Evolutionary conservation across 495 filamentous ascomycete species (phyloP).

Genomic region (Rhypophila decipiens): DNA sequence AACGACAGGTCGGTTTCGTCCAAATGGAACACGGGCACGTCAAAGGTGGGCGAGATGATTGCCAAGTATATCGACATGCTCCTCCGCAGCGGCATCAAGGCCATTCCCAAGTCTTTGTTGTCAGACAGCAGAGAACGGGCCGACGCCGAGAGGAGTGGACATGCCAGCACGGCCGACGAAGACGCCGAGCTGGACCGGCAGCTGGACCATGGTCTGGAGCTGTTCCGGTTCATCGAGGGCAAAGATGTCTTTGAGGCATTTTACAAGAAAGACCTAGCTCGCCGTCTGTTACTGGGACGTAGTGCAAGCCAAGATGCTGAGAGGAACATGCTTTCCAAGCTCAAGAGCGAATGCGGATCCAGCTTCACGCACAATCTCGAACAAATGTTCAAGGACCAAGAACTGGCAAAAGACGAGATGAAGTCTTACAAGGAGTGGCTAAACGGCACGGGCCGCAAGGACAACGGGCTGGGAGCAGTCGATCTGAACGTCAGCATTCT

Average conservation of each 20-base stretch:
- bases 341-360: conserved; percentile 90
- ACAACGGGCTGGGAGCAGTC: conserved; percentile 48
- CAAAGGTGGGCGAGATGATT: conserved; percentile 96
- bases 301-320: conserved; percentile 94
- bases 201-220: conserved; percentile 81
- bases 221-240: conserved; percentile 95
- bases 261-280: conserved; percentile 94
- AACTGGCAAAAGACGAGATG: conserved; percentile 82
- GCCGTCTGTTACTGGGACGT: conserved; percentile 78
- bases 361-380: conserved; percentile 95
- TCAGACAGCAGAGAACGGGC: conserved; percentile 45
- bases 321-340: conserved; percentile 82
- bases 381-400: conserved; percentile 98
- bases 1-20: conserved; percentile 69
- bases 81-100: conserved; percentile 78
- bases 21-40: conserved; percentile 71
- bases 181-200: conserved; percentile 85
- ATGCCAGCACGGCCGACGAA: conserved; percentile 62
- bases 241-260: conserved; percentile 98
- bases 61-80: conserved; percentile 93
- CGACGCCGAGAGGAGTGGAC: conserved; percentile 48
- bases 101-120: conserved; percentile 55
- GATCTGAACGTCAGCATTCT: conserved; percentile 85
- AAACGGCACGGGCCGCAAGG: conserved; percentile 37
- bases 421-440: conserved; percentile 56